Percentiles rank a stretch among this genome's conserved stretches.
Evolutionary conservation across 192 early-diverging fungal genomes (phyloP).

Genomic region (Blastocladiella britannica): DNA sequence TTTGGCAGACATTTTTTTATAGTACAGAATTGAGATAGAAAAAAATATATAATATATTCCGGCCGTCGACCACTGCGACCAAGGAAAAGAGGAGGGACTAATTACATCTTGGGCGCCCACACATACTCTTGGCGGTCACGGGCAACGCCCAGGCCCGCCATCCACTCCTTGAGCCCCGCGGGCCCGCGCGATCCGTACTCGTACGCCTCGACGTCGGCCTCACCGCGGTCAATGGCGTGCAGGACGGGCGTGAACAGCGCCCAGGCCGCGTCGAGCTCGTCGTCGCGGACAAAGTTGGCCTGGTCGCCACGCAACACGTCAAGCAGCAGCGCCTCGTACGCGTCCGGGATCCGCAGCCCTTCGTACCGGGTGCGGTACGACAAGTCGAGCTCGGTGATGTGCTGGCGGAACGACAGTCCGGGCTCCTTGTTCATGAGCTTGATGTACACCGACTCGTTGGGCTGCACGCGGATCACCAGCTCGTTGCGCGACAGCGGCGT

Average conservation of each 20-base stretch:
- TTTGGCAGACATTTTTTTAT: too few relatives aligned
- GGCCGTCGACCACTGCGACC: too few relatives aligned
- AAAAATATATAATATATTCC: too few relatives aligned
- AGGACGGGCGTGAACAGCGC: constrained; percentile 91
- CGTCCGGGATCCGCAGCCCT: constrained; percentile 81
- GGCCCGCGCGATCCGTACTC: constrained; percentile 71
- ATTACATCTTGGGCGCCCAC: background rate
- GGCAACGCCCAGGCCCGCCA: constrained; percentile 18
- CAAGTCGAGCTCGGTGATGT: constrained; percentile 82
- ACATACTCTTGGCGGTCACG: background rate
- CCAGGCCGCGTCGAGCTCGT: constrained; percentile 91
- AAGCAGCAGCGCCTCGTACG: constrained; percentile 87
- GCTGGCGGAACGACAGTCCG: constrained; percentile 61
- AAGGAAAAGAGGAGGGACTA: too few relatives aligned
- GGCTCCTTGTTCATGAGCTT: constrained; percentile 92
- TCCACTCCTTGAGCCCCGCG: constrained; percentile 48
- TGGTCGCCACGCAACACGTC: constrained; percentile 83
- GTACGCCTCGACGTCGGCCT: constrained; percentile 49
- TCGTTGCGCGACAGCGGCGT: constrained; percentile 67
- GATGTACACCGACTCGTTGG: constrained; percentile 86
- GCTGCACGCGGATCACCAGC: constrained; percentile 84
- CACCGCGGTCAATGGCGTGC: constrained; percentile 60
- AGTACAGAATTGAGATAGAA: too few relatives aligned
- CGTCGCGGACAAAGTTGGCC: constrained; percentile 81
- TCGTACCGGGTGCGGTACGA: constrained; percentile 77